These are phyloP conservation scores for Luffa acutangula DNA, from an alignment of 306 rosid genomes.

Conservation along the genomic window DNA sequence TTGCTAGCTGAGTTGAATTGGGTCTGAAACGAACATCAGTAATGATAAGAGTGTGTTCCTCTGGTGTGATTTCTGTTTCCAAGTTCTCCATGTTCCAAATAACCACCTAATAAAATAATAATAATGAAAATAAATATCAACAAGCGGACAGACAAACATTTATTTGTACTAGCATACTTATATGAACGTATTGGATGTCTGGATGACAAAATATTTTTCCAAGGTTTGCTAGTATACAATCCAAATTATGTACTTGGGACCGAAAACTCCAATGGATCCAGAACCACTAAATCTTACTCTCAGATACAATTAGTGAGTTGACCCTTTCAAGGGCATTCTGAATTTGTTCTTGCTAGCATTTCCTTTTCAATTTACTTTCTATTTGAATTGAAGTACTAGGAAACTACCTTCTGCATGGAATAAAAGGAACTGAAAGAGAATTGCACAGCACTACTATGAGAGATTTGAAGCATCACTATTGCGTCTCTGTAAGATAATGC, in stretches of 20 bases:
- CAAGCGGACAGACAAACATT: not conserved
- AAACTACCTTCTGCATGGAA: not conserved
- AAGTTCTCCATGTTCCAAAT: constrained; percentile 90
- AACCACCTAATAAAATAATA: constrained; percentile 52
- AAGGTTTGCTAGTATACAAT: not conserved
- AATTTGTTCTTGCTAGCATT: not conserved
- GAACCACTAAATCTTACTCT: not conserved
- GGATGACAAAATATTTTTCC: not conserved
- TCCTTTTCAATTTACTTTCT: not conserved
- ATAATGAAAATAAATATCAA: constrained; percentile 22
- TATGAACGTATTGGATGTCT: not conserved
- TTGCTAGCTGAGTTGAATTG: constrained; percentile 85
- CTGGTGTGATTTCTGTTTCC: constrained; percentile 61
- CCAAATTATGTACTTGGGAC: not conserved
- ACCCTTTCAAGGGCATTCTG: not conserved
- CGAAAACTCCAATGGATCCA: not conserved
- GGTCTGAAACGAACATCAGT: constrained; percentile 93
- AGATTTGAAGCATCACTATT: not conserved
- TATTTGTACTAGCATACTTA: not conserved
- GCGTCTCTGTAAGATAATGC: not conserved
- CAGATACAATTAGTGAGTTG: not conserved
- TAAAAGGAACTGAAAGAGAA: not conserved
- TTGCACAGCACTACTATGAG: constrained; percentile 1
- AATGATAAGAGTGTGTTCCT: constrained; percentile 56
- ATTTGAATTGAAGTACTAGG: not conserved